Base-by-base conservation (phyloP, 306 rosid genomes). In the Cucumis hystrix region DNA sequence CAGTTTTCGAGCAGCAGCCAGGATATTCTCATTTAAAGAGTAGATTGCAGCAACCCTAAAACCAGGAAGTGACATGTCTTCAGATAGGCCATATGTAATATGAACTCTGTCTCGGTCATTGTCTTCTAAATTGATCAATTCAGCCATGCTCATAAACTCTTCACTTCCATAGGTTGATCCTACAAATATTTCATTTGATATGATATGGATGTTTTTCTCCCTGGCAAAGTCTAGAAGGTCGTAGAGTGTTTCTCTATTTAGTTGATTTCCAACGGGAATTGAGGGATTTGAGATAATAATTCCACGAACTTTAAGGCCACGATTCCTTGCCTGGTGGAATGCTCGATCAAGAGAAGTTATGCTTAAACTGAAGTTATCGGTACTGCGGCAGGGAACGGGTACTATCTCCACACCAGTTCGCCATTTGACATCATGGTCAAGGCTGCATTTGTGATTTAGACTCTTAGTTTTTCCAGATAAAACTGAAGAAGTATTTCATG, bases 161-260 rank as follows among this genome's bases (percentile, higher is more conserved):
- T 86, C 82, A 21, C 74, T 82, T 60, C 87, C 88, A 66, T 71
- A 76, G 7, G 87, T 58, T 28, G 97, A 86, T 55, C 93, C 96
- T 1, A 89, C 83, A 82, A 89, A 85, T 77, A 86, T 79, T 85
- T 92, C 97, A 76, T 88, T 88, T 0, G 92, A 95, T 83, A 95
- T 61, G 85, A 92, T 88, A 84, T 95, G 97, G 43, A 92, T 87
- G 90, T 92, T 95, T 83, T 95, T 95, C 85, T 95, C 97, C 83
- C 96, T 85, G 25, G 96, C 98, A 60, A 90, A 95, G 87, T 92
- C 93, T 64, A 95, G 82, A 83, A 95, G 87, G 85, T 80, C 83
- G 45, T 84, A 84, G n/a, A 89, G 88, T 40, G 87, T 84, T 72
- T 90, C 96, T 72, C 86, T 86, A 28, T 78, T 77, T n/a, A 86